phyloP scores from a whole-genome alignment of 129 eudicot species.

The Centrapalus pauciflorus region DNA sequence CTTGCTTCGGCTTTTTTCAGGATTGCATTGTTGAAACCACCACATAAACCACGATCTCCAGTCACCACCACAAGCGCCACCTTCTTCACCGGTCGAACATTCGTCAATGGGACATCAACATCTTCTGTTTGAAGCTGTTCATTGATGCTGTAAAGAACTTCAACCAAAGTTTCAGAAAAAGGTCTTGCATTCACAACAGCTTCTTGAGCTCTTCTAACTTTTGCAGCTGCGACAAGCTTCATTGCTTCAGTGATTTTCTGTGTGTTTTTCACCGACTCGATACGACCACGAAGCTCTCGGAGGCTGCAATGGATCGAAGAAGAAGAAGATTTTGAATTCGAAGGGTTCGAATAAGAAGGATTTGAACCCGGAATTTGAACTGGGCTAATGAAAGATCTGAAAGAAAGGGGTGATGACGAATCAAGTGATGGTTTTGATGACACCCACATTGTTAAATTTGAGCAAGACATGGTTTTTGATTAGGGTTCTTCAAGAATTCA shows the following conservation, averaged over 20 bases:
- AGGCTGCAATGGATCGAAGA: conserved; percentile 37
- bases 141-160: conserved; percentile 51
- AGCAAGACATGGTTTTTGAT: conserved; percentile 31
- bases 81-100: conserved; percentile 52
- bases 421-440: conserved; percentile 39
- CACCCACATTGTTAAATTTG: conserved; percentile 36
- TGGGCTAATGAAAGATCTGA: conserved; percentile 27
- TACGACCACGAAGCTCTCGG: conserved; percentile 43
- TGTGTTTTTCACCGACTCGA: conserved; percentile 53
- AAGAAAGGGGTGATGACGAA: conserved; percentile 29
- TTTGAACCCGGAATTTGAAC: conserved; percentile 16
- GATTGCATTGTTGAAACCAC: conserved; percentile 46
- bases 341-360: conserved; percentile 14
- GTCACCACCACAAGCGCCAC: conserved; percentile 62
- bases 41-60: conserved; percentile 68
- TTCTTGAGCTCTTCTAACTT: conserved; percentile 66
- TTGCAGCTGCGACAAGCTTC: conserved; percentile 72
- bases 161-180: conserved; percentile 54
- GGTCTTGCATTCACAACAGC: conserved; percentile 64
- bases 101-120: conserved; percentile 53
- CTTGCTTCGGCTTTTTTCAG: conserved; percentile 47
- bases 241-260: conserved; percentile 66
- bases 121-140: conserved; percentile 51
- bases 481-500: conserved; percentile 19
- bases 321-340: conserved; percentile 19